Base-by-base conservation (phyloP, 2,329 filamentous ascomycete genomes). In the Alternaria longipes region DNA sequence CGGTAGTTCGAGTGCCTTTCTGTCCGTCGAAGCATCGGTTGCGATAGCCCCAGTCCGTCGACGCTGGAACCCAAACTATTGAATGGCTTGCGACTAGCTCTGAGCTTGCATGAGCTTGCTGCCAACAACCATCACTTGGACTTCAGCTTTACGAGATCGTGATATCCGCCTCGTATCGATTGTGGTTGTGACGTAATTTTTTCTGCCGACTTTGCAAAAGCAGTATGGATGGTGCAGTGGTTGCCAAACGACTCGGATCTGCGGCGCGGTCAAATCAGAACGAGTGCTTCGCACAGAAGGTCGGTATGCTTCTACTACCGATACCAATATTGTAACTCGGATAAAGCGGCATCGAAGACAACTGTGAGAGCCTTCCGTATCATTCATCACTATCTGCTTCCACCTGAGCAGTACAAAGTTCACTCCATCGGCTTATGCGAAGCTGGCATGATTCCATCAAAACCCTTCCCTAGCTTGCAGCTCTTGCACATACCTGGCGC, bases 81-180 rank as follows among this genome's bases (percentile, higher is more conserved):
- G 42, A 20, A 42, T n/a, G 54, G 42, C 54, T 56, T 52, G 46
- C 18, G 3, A 26, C 41, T 34, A 38, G 24, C 30, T 7, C 41
- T 22, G 24, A 44, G 38, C 54, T 52, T 44, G 9, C 34, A 45
- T 57, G 28, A 14, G 26, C 28, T 24, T 49, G n/a, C 32, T 14
- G 12, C 32, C 32, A 36, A 36, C 20, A 28, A 47, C 41, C 53
- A 56, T 26, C 16, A n/a, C 34, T 32, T 36, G 28, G 28, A 40
- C 36, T 34, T 16, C 11, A 36, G 28, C 32, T 54, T 28, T 63
- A 46, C 56, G 12, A 36, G 28, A 36, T 46, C 34, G 26, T 34
- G n/a, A 14, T 30, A 47, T 24, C 49, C 28, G 22, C 24, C 26
- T 56, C 28, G 45, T 56, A 30, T 60, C 58, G 11, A 30, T 26